These are phyloP conservation scores for Ceratocystis lukuohia DNA, from an alignment of 2,329 filamentous ascomycete genomes.

Conservation along the genomic window DNA sequence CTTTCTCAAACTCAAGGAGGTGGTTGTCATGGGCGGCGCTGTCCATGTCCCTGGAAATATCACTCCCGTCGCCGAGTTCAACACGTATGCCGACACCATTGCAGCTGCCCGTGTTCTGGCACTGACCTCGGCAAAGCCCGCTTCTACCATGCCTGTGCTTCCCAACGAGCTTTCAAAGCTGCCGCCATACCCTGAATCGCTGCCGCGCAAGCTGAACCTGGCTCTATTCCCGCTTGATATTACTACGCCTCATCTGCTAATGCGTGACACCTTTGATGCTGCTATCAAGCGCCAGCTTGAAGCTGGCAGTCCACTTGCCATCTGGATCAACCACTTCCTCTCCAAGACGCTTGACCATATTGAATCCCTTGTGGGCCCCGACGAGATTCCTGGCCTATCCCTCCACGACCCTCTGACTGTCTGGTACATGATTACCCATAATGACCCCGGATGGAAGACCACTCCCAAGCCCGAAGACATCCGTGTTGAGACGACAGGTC, in stretches of 20 bases:
- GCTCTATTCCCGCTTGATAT: constrained; percentile 66
- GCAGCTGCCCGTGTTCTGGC: constrained; percentile 66
- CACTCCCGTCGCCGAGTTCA: constrained; percentile 82
- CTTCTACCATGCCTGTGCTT: constrained; percentile 65
- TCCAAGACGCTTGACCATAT: constrained; percentile 57
- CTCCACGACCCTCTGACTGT: constrained; percentile 68
- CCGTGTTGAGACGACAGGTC: constrained; percentile 73
- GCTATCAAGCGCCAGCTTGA: constrained; percentile 42
- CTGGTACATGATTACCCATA: constrained; percentile 59
- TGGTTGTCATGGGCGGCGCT: constrained; percentile 90
- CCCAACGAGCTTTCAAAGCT: constrained; percentile 39
- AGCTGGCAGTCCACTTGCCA: constrained; percentile 56
- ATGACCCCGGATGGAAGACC: constrained; percentile 44
- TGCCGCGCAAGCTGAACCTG: constrained; percentile 51
- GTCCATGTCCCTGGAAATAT: constrained; percentile 71
- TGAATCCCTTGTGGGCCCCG: constrained; percentile 45
- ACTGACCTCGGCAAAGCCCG: constrained; percentile 58
- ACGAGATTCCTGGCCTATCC: constrained; percentile 44
- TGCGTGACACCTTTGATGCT: constrained; percentile 43
- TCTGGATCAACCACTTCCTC: constrained; percentile 62
- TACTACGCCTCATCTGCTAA: constrained; percentile 56
- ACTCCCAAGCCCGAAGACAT: constrained; percentile 60
- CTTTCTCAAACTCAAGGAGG: constrained; percentile 77
- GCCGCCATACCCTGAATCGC: constrained; percentile 47
- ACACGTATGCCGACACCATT: constrained; percentile 76